phyloP scores from a whole-genome alignment of 306 rosid genomes.

The Trifolium repens region DNA sequence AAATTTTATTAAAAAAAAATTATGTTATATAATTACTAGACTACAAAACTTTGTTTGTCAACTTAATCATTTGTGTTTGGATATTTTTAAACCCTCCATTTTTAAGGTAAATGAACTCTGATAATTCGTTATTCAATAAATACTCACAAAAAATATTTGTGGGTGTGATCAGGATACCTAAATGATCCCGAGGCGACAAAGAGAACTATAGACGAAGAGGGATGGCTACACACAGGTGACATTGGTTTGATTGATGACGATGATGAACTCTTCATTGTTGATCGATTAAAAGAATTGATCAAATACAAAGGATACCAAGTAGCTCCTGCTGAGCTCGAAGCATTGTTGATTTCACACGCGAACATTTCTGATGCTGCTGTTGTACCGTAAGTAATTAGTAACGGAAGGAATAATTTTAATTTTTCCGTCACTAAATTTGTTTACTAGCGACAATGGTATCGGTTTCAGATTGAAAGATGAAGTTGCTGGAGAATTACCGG shows the following conservation, averaged over 20 bases:
- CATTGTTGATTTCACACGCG: constrained; percentile 66
- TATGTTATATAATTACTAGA: no score
- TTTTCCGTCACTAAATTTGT: background rate
- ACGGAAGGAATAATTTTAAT: background rate
- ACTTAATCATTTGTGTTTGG: no score
- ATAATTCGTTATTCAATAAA: background rate
- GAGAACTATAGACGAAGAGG: constrained; percentile 65
- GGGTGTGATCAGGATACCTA: constrained; percentile 56
- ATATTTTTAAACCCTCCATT: no score
- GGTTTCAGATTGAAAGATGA: constrained; percentile 78
- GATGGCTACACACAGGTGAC: constrained; percentile 91
- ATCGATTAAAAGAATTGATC: constrained; percentile 78
- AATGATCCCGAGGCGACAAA: constrained; percentile 76
- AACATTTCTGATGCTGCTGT: constrained; percentile 78
- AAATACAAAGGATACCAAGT: constrained; percentile 91
- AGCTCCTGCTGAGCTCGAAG: constrained; percentile 93
- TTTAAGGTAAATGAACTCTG: no score
- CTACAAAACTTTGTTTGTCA: no score
- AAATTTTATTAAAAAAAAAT: no score
- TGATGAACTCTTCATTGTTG: constrained; percentile 75
- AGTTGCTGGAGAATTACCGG: constrained; percentile 84
- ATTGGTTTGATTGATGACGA: constrained; percentile 72
- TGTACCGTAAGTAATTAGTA: constrained; percentile 56
- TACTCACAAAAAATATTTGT: background rate
- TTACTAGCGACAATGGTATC: background rate